A percentile compares a stretch with the other conserved stretches of the same genome.
Conservation (phyloP, 2,329 filamentous ascomycete species). For the Botrytis deweyae region DNA sequence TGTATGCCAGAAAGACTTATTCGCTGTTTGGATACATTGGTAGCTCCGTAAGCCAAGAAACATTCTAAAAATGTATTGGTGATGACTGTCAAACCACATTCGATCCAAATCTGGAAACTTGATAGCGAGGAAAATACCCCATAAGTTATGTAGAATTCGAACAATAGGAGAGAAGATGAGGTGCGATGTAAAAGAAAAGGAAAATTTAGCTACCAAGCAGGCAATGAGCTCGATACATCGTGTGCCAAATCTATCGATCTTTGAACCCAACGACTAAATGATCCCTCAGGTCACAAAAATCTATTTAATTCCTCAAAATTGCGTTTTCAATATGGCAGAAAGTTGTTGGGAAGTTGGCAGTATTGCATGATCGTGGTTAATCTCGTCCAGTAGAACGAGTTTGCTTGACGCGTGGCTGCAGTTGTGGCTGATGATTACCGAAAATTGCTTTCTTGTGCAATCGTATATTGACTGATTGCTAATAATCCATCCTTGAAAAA, state of each 20-base stretch:
- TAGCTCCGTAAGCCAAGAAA: background rate
- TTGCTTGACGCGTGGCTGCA: background rate
- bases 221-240: background rate
- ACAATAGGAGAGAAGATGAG: background rate
- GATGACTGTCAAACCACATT: background rate
- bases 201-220: background rate
- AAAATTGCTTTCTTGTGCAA: background rate
- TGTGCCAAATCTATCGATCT: background rate
- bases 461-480: background rate
- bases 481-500: background rate
- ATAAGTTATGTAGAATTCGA: background rate
- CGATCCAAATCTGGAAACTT: background rate
- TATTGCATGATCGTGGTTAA: constrained; percentile 4
- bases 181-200: background rate
- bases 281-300: background rate
- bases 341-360: background rate
- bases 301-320: background rate
- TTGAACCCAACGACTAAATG: background rate
- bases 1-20: background rate
- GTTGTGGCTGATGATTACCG: constrained; percentile 4
- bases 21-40: background rate
- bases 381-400: background rate
- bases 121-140: background rate
- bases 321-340: background rate
- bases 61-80: background rate